These are phyloP conservation scores for Fusarium nelsonii DNA, from an alignment of 2,329 filamentous ascomycete genomes.

Conservation along the genomic window DNA sequence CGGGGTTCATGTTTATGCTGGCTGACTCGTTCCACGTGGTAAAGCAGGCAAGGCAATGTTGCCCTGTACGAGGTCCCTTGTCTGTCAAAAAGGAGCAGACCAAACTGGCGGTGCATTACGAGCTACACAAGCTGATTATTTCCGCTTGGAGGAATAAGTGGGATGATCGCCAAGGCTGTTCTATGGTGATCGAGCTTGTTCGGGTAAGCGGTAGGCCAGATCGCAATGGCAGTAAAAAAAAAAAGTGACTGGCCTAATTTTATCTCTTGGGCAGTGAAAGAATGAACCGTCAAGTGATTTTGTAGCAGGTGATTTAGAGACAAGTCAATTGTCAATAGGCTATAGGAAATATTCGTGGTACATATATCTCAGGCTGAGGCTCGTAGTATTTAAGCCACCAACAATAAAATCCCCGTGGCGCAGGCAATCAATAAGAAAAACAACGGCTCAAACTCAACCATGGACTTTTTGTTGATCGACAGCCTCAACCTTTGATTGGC, in stretches of 20 bases:
- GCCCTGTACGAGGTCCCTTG: background rate
- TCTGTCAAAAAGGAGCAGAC: slow-evolving; percentile 8
- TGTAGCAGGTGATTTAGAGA: background rate
- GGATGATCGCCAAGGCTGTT: slow-evolving; percentile 16
- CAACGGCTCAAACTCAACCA: background rate
- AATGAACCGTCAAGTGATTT: background rate
- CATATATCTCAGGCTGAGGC: background rate
- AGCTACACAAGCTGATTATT: background rate
- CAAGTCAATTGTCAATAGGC: background rate
- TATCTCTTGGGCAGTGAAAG: background rate
- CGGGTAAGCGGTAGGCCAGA: slow-evolving; percentile 8
- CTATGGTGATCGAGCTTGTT: background rate
- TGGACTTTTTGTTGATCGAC: background rate
- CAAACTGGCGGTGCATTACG: slow-evolving; percentile 24
- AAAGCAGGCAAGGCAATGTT: background rate
- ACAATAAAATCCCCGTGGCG: background rate
- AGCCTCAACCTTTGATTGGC: slow-evolving; percentile 7
- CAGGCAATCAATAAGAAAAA: background rate
- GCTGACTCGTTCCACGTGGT: slow-evolving; percentile 3
- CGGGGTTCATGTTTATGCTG: background rate
- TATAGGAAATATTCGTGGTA: background rate
- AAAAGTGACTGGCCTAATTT: background rate
- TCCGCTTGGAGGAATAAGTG: slow-evolving; percentile 22
- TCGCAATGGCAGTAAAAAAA: slow-evolving; percentile 1
- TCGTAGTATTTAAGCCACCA: background rate